A percentile compares a stretch with the other conserved stretches of the same genome.
These are phyloP conservation scores for Perilla frutescens DNA, from an alignment of 257 asterid genomes.

Conservation along the genomic window DNA sequence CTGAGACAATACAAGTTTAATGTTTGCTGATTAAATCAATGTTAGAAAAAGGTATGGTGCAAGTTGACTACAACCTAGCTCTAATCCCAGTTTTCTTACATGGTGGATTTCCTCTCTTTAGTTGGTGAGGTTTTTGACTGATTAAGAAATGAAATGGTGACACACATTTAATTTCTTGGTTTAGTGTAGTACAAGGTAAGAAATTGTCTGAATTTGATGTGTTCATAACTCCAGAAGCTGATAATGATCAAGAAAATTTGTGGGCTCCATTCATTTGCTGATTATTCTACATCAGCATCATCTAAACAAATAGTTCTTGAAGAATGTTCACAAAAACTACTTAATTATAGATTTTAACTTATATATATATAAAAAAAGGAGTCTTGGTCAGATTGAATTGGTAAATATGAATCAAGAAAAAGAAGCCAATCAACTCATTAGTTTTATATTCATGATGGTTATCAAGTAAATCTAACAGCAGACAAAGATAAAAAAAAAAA, in stretches of 20 bases:
- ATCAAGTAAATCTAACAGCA: background rate
- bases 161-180: slow-evolving; percentile 14
- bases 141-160: slow-evolving; percentile 23
- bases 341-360: background rate
- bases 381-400: slow-evolving; percentile 24
- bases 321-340: background rate
- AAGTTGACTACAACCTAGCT: background rate
- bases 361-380: background rate
- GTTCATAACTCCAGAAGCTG: slow-evolving; percentile 1
- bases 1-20: slow-evolving; percentile 3
- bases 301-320: background rate
- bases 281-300: slow-evolving; percentile 15
- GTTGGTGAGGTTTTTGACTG: slow-evolving; percentile 40
- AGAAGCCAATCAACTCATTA: background rate
- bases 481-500: background rate
- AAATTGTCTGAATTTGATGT: slow-evolving; percentile 24
- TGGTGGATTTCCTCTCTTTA: slow-evolving; percentile 25
- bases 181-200: slow-evolving; percentile 44
- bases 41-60: background rate
- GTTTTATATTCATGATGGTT: slow-evolving; percentile 12
- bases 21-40: background rate
- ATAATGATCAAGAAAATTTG: background rate
- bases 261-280: background rate
- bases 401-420: background rate
- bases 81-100: slow-evolving; percentile 5